Evolutionary conservation across 2,329 filamentous ascomycete species (phyloP), one percentile per base, ranked within the genome.

Genomic region (Escovopsis sp.): DNA sequence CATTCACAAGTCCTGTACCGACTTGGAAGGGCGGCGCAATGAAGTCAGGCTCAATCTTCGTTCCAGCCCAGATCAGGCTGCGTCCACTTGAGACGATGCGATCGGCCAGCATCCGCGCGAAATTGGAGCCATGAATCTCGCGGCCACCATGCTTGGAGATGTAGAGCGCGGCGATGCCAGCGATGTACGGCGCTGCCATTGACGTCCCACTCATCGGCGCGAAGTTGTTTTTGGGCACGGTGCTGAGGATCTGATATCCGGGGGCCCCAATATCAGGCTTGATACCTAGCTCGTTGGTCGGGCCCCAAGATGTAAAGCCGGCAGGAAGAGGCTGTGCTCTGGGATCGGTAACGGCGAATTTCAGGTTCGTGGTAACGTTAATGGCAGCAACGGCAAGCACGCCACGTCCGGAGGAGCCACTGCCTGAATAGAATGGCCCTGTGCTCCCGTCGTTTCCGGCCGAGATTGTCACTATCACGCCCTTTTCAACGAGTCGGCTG

Each of bases 151-250:
- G 53, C 23, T 62, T 51, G 7, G 62, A 58, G 36, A 69, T 59
- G 46, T 65, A 69, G 26, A 71, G 52, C 6, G 66, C 67, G 4
- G 65, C 66, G n/a, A 70, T 57, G 12, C 69, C 72, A 33, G 71
- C 69, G 23, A 72, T 59, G 44, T 72, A 72, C 0, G 72, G 72
- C 5, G 66, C 66, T 1, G 72, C 66, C 72, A 77, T 75, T 1
- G 69, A 74, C 0, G 73, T 76, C 37, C 73, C 73, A 37, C 63
- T 68, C 42, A 69, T 57, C 6, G 68, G 57, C 12, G 62, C 62
- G 47, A 71, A 76, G 9, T 45, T 49, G 23, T 59, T 57, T 23
- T 64, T 55, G 2, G 65, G 60, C 37, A 64, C 66, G 2, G 70
- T 73, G 36, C 67, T 72, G 42, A 70, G 59, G 38, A 76, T 71